These are phyloP conservation scores for Oenanthe sinensis DNA, from an alignment of 129 eudicot genomes.

Conservation along the genomic window DNA sequence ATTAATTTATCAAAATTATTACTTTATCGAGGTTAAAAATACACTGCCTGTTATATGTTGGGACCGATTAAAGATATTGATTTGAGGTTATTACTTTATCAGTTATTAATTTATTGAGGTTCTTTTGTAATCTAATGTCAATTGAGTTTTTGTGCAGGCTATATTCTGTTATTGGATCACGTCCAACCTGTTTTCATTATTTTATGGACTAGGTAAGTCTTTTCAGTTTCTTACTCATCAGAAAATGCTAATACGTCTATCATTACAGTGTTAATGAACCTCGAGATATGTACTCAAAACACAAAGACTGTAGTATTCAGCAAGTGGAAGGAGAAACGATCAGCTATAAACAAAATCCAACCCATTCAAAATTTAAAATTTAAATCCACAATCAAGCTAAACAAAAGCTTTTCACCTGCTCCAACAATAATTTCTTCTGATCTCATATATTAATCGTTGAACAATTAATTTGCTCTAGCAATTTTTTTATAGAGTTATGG, in stretches of 20 bases:
- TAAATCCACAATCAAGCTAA: background rate
- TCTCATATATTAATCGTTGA: background rate
- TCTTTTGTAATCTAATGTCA: background rate
- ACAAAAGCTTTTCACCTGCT: background rate
- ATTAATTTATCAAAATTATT: too few species aligned
- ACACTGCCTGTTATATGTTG: too few species aligned
- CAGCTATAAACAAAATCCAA: background rate
- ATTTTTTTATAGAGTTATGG: background rate
- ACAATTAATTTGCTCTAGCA: background rate
- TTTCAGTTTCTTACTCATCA: background rate
- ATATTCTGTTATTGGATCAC: conserved; percentile 87
- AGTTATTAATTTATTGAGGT: too few species aligned
- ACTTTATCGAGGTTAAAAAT: too few species aligned
- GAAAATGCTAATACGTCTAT: background rate
- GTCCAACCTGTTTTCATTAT: conserved; percentile 66
- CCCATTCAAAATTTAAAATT: background rate
- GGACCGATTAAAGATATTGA: too few species aligned
- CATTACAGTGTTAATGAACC: background rate
- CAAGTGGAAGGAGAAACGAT: background rate
- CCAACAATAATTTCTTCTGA: background rate
- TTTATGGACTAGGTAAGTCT: conserved; percentile 52
- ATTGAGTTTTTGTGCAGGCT: conserved; percentile 45
- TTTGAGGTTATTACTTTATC: too few species aligned
- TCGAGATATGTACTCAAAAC: background rate
- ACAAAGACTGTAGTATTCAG: too few species aligned